phyloP scores from a whole-genome alignment of 768 basidiomycete species.

The Termitomyces sp. region DNA sequence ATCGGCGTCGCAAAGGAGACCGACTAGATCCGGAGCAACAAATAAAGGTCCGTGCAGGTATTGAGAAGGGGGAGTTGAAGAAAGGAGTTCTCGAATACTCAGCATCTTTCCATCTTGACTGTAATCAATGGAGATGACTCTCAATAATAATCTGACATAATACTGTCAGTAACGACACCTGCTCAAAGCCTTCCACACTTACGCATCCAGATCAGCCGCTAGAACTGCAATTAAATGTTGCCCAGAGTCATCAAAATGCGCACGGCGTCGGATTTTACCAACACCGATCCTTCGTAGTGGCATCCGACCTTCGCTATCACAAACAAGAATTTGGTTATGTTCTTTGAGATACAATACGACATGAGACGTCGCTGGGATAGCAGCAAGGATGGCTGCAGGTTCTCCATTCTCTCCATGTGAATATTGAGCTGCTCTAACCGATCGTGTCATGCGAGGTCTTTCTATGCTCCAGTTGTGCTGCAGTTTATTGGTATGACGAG shows the following conservation, averaged over 20 bases:
- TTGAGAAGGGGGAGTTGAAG: neutral
- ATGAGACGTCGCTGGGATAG: neutral
- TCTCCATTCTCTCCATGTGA: neutral
- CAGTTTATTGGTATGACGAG: neutral
- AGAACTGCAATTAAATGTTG: neutral
- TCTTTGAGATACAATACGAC: neutral
- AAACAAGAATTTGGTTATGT: neutral
- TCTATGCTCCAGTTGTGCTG: neutral
- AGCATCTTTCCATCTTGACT: neutral
- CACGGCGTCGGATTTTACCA: neutral
- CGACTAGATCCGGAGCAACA: constrained; percentile 3
- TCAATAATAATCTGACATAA: neutral
- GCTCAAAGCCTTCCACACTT: neutral
- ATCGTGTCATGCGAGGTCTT: neutral
- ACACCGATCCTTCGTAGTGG: neutral
- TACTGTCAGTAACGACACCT: neutral
- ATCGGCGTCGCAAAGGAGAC: neutral
- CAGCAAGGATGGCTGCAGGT: neutral
- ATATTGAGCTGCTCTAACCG: neutral
- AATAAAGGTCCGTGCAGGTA: neutral
- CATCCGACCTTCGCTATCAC: neutral
- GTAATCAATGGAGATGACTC: neutral
- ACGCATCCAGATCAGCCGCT: neutral
- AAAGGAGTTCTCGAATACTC: neutral
- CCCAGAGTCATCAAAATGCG: neutral